Base-by-base conservation (phyloP, 2,329 filamentous ascomycete genomes). In the Aspergillus clavatus region DNA sequence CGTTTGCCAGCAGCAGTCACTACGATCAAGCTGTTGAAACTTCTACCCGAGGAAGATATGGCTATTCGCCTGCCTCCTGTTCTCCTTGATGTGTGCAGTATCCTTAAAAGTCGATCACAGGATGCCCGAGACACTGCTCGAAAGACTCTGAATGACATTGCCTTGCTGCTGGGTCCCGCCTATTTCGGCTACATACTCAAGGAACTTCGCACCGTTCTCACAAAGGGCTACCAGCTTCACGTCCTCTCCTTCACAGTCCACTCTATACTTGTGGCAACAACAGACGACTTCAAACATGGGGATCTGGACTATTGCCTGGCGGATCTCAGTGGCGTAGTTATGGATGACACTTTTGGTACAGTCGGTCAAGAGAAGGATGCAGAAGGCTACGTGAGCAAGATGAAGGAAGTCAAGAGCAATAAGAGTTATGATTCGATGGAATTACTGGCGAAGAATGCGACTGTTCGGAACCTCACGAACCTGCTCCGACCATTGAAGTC, bases 361-460 rank as follows among this genome's bases (percentile, higher is more conserved):
- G 86, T 86, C 26, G 93, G 93, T 2, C 87, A 95, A 69, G 91
- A 98, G 62, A 98, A 98, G 68, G 93, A 98, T 58, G 91, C 91
- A 0, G 89, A 96, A 57, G 93, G 90, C 42, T 98, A 98, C 65
- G 84, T 86, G 45, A 95, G 83, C 63, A 87, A 91, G 67, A 96
- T 94, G 84, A 95, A 94, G 68, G 93, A 98, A 70, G 85, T 98
- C 45, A 97, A 95, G 73, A 93, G 87, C 67, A 96, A 87, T 74
- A 98, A 97, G 74, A 96, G 90, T 63, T 95, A 90, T 60, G 94
- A 98, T 62, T 95, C 93, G 0, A 94, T 97, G 84, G 91, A 97
- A 66, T 75, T 97, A 12, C 77, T 97, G 53, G 86, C 93, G 21
- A 87, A 84, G 60, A 89, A 84, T 38, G 84, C 88, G 1, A 91